Base-by-base conservation (phyloP, 2,329 filamentous ascomycete species). In the Salinomyces thailandicus region DNA sequence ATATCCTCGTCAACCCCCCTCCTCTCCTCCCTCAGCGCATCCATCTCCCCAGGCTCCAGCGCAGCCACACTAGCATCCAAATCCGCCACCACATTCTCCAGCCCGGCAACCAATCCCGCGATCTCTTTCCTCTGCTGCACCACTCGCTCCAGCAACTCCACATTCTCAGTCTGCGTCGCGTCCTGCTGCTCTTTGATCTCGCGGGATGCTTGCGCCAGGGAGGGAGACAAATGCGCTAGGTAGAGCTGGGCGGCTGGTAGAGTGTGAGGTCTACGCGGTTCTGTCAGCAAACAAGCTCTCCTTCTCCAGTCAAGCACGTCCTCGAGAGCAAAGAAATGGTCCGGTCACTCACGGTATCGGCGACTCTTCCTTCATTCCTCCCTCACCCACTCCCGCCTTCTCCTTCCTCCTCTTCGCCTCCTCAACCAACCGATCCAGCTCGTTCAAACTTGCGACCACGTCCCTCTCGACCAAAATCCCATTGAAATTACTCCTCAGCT, bases 361-460 rank as follows among this genome's bases (percentile, higher is more conserved):
- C 16, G 22, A 44, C 44, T 5, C 11, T 18, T 2, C 43, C 34
- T n/a, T n/a, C n/a, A 59, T 51, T 2, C 58, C 54, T 16, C 50
- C 46, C 4, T 55, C 52, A 30, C 58, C 57, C 43, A 58, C 50
- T 49, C 49, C 57, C 42, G 35, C 55, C 50, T 6, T 5, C 18
- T 52, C 54, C 36, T 65, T 64, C 54, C 66, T 74, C 45, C 73
- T 62, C 48, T 66, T 69, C 8, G 75, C 76, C 43, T 78, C 75
- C 18, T 67, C 68, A 18, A 79, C 68, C 43, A 77, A 60, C 24
- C 66, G 60, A 51, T 80, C 76, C 44, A 79, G 59, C 37, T 73
- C 72, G 52, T 79, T 79, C 44, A 80, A 57, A 15, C 70, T 66
- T 41, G 62, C 55, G 5, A 79, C 63, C 2, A 76, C 74, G 39